These are phyloP conservation scores for Globisporangium acanthophoron DNA, from an alignment of 352 stramenopile species.

Conservation along the genomic window DNA sequence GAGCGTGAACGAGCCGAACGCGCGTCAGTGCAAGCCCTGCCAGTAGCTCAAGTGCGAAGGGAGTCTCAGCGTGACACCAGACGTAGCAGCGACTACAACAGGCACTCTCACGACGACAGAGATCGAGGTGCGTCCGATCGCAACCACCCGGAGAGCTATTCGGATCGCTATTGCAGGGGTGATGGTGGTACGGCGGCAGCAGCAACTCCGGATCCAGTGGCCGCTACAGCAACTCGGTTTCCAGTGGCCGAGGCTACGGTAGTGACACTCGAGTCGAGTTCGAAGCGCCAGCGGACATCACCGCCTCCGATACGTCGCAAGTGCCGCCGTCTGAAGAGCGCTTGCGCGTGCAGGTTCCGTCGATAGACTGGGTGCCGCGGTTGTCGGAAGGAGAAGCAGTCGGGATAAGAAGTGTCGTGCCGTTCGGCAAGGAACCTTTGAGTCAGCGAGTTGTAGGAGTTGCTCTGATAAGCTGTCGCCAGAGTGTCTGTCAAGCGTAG, in stretches of 20 bases:
- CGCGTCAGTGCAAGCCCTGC: constrained; percentile 62
- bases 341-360: constrained; percentile 50
- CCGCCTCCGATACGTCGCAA: constrained; percentile 38
- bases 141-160: constrained; percentile 7
- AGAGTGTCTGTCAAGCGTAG: neutral
- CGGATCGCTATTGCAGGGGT: neutral
- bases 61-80: constrained; percentile 24
- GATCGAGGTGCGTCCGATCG: constrained; percentile 8
- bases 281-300: constrained; percentile 26
- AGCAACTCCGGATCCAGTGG: constrained; percentile 14
- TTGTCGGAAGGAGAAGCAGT: neutral
- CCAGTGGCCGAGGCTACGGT: constrained; percentile 23
- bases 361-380: constrained; percentile 7
- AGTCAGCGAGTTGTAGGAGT: neutral
- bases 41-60: constrained; percentile 57
- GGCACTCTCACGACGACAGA: constrained; percentile 18
- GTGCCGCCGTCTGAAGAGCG: constrained; percentile 43
- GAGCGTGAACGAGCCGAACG: constrained; percentile 49
- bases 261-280: constrained; percentile 26
- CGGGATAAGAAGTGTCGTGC: neutral
- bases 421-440: neutral
- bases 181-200: constrained; percentile 5
- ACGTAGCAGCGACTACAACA: constrained; percentile 8
- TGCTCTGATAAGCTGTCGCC: neutral
- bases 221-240: constrained; percentile 18